Evolutionary conservation across 164 flowering plant genomes (phyloP).

Genomic region (Aristolochia fimbriata): DNA sequence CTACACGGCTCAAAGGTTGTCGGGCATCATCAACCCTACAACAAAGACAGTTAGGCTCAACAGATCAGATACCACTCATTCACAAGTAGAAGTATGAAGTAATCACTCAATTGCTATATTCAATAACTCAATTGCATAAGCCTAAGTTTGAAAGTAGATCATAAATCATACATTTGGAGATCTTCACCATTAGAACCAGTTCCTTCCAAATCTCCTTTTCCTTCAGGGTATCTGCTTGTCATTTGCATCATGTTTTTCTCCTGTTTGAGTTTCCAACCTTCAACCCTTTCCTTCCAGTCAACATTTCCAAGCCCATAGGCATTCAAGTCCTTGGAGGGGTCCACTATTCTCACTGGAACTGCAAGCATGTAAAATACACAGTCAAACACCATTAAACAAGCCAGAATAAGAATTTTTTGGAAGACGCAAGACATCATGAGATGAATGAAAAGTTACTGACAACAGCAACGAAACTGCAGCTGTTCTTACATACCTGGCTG

Average conservation of each 20-base stretch:
- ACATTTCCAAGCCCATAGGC: slow-evolving; percentile 95
- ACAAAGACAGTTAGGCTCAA: neutral
- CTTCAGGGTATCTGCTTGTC: slow-evolving; percentile 59
- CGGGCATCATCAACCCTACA: slow-evolving; percentile 87
- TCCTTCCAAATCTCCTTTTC: slow-evolving; percentile 88
- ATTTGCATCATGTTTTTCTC: slow-evolving; percentile 73
- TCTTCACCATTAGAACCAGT: slow-evolving; percentile 98
- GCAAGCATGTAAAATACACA: slow-evolving; percentile 8
- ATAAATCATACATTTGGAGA: slow-evolving; percentile 71
- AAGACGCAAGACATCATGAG: neutral
- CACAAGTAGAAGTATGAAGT: neutral
- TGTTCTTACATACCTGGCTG: slow-evolving; percentile 57
- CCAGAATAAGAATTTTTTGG: neutral
- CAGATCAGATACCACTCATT: neutral
- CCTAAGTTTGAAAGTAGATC: too few relatives aligned
- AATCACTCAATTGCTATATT: too few relatives aligned
- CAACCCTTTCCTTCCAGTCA: slow-evolving; percentile 99
- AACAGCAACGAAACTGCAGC: neutral
- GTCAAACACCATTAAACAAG: slow-evolving; percentile 9
- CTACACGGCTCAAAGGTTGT: slow-evolving; percentile 78
- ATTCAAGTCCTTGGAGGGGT: slow-evolving; percentile 89
- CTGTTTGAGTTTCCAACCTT: slow-evolving; percentile 94
- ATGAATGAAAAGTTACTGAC: neutral
- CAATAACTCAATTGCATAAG: too few relatives aligned
- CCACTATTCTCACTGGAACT: slow-evolving; percentile 96